Conservation (phyloP, 2,329 filamentous ascomycete species). For the Hymenoscyphus albidus region DNA sequence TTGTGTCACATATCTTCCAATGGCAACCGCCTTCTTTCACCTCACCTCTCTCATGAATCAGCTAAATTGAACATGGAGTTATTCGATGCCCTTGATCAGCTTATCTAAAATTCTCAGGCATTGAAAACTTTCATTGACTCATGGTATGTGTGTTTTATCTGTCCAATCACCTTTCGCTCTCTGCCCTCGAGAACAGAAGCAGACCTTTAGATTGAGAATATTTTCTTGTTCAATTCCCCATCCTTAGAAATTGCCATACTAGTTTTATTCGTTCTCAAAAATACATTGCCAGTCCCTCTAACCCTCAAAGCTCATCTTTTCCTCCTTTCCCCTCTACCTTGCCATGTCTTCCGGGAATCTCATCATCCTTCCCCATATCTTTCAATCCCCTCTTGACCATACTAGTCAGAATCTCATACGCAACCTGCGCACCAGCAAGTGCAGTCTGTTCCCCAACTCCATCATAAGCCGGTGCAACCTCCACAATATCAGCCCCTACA, state of each 20-base stretch:
- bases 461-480: slow-evolving; percentile 84
- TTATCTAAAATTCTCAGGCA: neutral
- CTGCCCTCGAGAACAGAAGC: no score
- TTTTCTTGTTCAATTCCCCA: no score
- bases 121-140: no score
- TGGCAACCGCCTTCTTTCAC: neutral
- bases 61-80: neutral
- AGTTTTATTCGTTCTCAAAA: no score
- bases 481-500: slow-evolving; percentile 86
- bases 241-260: no score
- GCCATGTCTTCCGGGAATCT: slow-evolving; percentile 21
- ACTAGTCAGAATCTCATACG: slow-evolving; percentile 78
- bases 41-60: neutral
- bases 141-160: no score
- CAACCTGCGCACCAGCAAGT: slow-evolving; percentile 77
- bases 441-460: slow-evolving; percentile 75
- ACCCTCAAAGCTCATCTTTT: slow-evolving; percentile 28
- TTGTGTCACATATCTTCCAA: neutral
- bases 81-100: neutral
- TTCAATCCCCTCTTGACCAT: slow-evolving; percentile 59
- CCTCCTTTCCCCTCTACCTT: slow-evolving; percentile 19
- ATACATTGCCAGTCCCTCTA: neutral
- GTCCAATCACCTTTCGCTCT: no score
- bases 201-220: no score
- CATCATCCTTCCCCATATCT: slow-evolving; percentile 32